A percentile compares a stretch with the other conserved stretches of the same genome.
phyloP scores from a whole-genome alignment of 768 basidiomycete species.

The Macrolepiota albuminosa region DNA sequence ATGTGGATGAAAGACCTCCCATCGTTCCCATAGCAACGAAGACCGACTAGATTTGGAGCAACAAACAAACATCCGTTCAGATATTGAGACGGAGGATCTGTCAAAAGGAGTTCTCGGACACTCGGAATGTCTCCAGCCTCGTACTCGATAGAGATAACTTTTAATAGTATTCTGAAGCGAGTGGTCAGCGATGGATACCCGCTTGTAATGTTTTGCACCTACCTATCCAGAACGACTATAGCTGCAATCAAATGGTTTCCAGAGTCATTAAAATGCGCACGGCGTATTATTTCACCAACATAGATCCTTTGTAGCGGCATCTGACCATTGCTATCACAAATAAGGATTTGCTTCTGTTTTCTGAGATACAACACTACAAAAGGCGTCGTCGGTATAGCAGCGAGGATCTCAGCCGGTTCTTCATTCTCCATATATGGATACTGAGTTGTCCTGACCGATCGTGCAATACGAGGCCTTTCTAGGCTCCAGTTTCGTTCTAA shows the following conservation, averaged over 20 bases:
- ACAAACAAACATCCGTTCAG: constrained; percentile 1
- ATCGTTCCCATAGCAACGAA: neutral
- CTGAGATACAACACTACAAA: neutral
- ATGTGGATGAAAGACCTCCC: neutral
- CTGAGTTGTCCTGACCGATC: neutral
- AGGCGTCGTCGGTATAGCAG: neutral
- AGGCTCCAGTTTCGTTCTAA: neutral
- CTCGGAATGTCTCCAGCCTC: neutral
- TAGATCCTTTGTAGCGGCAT: neutral
- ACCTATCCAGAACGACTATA: neutral
- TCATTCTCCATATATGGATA: neutral
- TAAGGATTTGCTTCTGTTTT: neutral
- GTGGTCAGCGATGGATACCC: neutral
- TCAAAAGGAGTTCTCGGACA: neutral
- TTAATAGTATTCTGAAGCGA: neutral
- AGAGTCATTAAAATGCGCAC: neutral
- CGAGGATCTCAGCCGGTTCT: neutral
- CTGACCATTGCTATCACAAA: neutral
- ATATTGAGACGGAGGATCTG: neutral
- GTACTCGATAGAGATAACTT: neutral
- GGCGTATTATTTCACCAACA: neutral
- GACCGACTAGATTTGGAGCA: constrained; percentile 3
- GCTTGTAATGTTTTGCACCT: neutral
- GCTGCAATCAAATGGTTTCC: neutral
- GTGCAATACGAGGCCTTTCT: neutral